Base-by-base conservation (phyloP, 371 early-diverging fungal genomes). In the Mucor plumbeus region DNA sequence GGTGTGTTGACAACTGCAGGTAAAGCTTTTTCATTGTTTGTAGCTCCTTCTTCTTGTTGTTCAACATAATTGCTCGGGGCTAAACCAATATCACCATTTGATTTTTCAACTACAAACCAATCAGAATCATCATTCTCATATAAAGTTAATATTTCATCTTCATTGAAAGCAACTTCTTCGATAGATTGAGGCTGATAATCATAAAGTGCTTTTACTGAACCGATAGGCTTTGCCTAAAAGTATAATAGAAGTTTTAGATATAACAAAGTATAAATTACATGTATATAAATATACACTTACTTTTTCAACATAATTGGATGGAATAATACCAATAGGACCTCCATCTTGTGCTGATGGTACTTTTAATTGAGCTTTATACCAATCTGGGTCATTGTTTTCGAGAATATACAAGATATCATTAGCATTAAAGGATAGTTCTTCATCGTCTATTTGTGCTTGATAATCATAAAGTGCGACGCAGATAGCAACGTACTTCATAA, bases 371-470 rank as follows among this genome's bases (percentile, higher is more conserved):
- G 90, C 94, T 73, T 88, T 87, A 78, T 85, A 87, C 93, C 94
- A 94, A 54, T 91, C 90, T 31, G 88, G 85, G 73, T 91, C 92
- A 7, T 66, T 67, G 66, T 87, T 88, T 38, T 91, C 88, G 38
- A 91, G 72, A 64, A 92, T 82, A 75, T 92, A 93, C 31, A 93
- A 67, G 48, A 88, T 76, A 69, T 89, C 86, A 69, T 88, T 90
- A 70, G 95, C 93, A 36, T 85, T 78, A 67, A 97, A 87, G 21
- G 87, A 81, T 59, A 97, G 77, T 80, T 97, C 97, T 64, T 96
- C 96, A 63, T 89, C 91, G 44, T 88, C 88, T 35, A 21, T 19
- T 57, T 86, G 86, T 7, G 96, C 90, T 36, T 85, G 83, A 77
- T 97, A 97, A 68, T 92, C 90, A 75, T 96, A 96, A 14, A 81